A percentile compares a stretch with the other conserved stretches of the same genome.
Conservation (phyloP, 306 rosid genomes). For the Glycine tomentella region DNA sequence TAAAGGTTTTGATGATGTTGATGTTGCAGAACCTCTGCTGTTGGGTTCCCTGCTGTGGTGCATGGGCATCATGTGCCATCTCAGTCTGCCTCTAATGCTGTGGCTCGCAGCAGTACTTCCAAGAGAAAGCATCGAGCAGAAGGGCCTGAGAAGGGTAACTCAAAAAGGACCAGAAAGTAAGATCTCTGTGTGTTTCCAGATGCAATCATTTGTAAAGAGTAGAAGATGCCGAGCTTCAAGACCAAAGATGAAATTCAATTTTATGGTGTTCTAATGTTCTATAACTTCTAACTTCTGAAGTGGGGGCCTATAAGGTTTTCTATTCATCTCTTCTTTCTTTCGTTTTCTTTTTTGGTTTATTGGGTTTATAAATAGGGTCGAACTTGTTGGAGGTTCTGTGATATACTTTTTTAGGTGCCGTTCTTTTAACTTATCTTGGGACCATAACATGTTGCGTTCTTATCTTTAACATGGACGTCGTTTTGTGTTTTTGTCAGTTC, state of each 20-base stretch:
- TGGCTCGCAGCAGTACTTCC: slow-evolving; percentile 50
- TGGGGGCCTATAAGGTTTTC: slow-evolving; percentile 10
- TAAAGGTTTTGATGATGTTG: slow-evolving; percentile 37
- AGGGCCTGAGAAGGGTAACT: slow-evolving; percentile 61
- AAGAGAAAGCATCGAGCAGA: slow-evolving; percentile 52
- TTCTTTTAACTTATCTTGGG: not conserved
- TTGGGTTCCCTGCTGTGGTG: slow-evolving; percentile 99
- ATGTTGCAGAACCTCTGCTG: slow-evolving; percentile 97
- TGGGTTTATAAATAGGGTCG: not conserved
- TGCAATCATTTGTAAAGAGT: slow-evolving; percentile 56
- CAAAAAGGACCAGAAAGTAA: slow-evolving; percentile 61
- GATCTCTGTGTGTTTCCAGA: slow-evolving; percentile 32
- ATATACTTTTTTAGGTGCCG: not conserved
- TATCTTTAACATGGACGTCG: not conserved
- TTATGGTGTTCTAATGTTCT: slow-evolving; percentile 6
- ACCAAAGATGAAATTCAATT: slow-evolving; percentile 67
- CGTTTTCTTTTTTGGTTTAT: not conserved
- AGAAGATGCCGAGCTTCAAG: slow-evolving; percentile 81
- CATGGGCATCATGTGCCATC: slow-evolving; percentile 79
- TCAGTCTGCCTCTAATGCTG: slow-evolving; percentile 57
- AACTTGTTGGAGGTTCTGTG: slow-evolving; percentile 16
- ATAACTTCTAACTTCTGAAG: slow-evolving; percentile 30
- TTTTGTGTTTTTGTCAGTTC: not conserved
- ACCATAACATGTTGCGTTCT: not conserved
- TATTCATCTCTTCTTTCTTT: slow-evolving; percentile 4